Percentiles rank a stretch among this genome's conserved stretches.
Conservation (phyloP, 495 filamentous ascomycete genomes). For the Annulohypoxylon stygium region DNA sequence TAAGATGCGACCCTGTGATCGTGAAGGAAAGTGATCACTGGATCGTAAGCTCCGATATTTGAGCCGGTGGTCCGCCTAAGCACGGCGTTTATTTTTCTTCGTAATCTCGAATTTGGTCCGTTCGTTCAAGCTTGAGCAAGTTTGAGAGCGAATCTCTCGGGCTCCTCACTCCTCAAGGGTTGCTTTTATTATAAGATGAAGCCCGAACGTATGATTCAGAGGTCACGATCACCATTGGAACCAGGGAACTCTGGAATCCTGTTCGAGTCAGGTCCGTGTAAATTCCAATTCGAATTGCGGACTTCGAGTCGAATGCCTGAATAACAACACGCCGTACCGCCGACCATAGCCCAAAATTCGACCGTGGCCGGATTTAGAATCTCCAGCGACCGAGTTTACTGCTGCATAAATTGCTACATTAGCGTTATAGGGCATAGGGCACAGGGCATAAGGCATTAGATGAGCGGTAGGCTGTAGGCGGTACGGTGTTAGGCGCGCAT, state of each 20-base stretch:
- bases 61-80: conserved; percentile 4
- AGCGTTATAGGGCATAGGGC: background rate
- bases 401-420: background rate
- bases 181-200: background rate
- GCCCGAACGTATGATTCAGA: conserved; percentile 11
- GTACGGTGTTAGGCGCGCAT: background rate
- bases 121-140: conserved; percentile 1
- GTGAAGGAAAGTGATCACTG: conserved; percentile 11
- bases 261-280: background rate
- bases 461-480: background rate
- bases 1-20: conserved; percentile 21
- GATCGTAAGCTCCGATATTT: conserved; percentile 38
- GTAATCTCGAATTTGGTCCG: background rate
- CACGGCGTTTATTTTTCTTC: background rate
- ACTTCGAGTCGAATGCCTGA: conserved; percentile 3
- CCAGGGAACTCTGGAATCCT: background rate
- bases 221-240: background rate
- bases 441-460: background rate
- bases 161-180: background rate
- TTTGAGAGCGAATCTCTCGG: background rate
- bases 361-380: background rate
- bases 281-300: background rate
- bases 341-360: conserved; percentile 12
- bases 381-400: conserved; percentile 1
- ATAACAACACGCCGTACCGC: conserved; percentile 23